Base-by-base conservation (phyloP, 129 eudicot genomes). In the Smallanthus sonchifolius region DNA sequence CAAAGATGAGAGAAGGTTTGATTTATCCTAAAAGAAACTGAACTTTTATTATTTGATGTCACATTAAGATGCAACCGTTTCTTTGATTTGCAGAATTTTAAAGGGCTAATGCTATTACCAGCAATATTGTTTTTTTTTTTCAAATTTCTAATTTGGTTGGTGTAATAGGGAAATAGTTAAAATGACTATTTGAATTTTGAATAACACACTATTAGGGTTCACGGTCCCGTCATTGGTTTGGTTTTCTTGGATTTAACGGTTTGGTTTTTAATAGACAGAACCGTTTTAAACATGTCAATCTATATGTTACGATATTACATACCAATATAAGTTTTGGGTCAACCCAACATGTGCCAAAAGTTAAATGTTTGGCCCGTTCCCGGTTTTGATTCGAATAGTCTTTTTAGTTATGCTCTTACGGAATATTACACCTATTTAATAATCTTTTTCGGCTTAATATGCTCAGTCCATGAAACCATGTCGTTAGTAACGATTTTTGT, bases 1-100 rank as follows among this genome's bases (percentile, higher is more conserved):
- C 87, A 13, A 87, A 90, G 65, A 90, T 90, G 96, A 81, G 96
- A 87, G 92, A 87, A 87, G 96, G 93, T 87, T 42, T 57, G 70
- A 14, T 60, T 60, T 13, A 11, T 60, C 19, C 40, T 13, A 30
- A 32, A 59, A 57, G 3, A 10, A 60, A 60, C 40, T 34, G 13
- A 24, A 63, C 16, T 65, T 47, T 3, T 39, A 2, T 57, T 2
- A 17, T 52, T 7, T 52, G 4, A 52, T 16, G 3, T 19, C 11
- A 7, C 32, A 7, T 17, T 17, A 17, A 17, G 32, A 19, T 52
- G 60, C 11, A 10, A 56, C 9, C 30, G 15, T 20, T 37, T 59
- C 19, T 38, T 57, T 39, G 40, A 6, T 37, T 52, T 52, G 30
- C 4, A 52, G 7, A 17, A 17, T 17, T 3, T 45, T 52, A 16